phyloP scores from a whole-genome alignment of 2,329 filamentous ascomycete genomes.

The Fusarium gaditjirri region DNA sequence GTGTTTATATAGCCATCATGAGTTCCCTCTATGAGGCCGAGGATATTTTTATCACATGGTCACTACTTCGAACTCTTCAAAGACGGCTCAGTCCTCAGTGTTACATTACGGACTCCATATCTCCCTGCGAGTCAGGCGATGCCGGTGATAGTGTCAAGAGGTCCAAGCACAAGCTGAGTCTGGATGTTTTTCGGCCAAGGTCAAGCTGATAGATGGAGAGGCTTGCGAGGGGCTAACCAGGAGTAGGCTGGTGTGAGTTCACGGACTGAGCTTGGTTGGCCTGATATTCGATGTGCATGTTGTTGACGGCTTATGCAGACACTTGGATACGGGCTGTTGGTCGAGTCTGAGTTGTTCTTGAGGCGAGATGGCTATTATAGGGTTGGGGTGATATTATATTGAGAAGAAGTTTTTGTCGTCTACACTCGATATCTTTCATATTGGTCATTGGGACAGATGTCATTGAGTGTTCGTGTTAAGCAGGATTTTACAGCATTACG shows the following conservation, averaged over 20 bases:
- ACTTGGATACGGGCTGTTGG: not conserved
- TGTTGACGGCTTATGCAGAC: not conserved
- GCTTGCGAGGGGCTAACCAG: constrained; percentile 6
- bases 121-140: constrained; percentile 13
- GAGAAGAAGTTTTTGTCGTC: not conserved
- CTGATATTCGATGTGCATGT: not conserved
- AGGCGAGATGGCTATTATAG: not conserved
- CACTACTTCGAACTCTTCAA: not conserved
- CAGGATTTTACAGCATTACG: not conserved
- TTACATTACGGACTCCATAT: not conserved
- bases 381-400: not conserved
- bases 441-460: not conserved
- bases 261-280: not conserved
- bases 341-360: not conserved
- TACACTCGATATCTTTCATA: not conserved
- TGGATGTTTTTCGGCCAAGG: constrained; percentile 2
- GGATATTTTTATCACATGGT: not conserved
- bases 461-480: no score
- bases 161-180: constrained; percentile 21
- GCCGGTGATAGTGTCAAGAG: constrained; percentile 2
- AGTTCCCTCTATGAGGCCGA: not conserved
- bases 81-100: not conserved
- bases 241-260: constrained; percentile 11
- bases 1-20: constrained; percentile 28
- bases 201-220: not conserved